phyloP scores from a whole-genome alignment of 2,329 filamentous ascomycete genomes.

The Orbilia oligospora region DNA sequence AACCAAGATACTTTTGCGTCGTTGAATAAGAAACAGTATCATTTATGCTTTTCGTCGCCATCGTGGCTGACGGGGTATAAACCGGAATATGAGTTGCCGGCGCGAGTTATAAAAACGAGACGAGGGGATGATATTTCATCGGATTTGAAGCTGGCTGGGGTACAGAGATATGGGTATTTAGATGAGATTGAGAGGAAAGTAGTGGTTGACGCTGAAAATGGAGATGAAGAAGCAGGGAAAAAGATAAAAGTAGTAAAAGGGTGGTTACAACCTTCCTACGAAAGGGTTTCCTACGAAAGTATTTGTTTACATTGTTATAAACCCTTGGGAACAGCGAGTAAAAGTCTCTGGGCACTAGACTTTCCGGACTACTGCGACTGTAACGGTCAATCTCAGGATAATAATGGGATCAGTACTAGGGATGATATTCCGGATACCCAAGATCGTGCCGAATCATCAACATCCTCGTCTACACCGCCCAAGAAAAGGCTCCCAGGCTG shows the following conservation, averaged over 20 bases:
- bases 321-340: slow-evolving; percentile 18
- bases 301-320: slow-evolving; percentile 45
- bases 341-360: slow-evolving; percentile 27
- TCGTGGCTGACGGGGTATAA: slow-evolving; percentile 44
- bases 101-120: slow-evolving; percentile 15
- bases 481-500: slow-evolving; percentile 32
- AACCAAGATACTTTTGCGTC: slow-evolving; percentile 8
- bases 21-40: slow-evolving; percentile 41
- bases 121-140: slow-evolving; percentile 25
- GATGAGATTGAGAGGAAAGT: slow-evolving; percentile 25
- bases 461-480: background rate
- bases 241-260: slow-evolving; percentile 8
- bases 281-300: slow-evolving; percentile 37
- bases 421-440: background rate
- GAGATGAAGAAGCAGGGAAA: background rate
- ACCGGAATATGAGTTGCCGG: slow-evolving; percentile 44
- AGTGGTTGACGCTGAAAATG: background rate
- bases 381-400: background rate
- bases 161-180: slow-evolving; percentile 28
- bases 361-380: slow-evolving; percentile 39
- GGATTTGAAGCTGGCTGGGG: slow-evolving; percentile 23
- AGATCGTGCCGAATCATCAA: background rate
- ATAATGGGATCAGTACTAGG: background rate
- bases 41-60: slow-evolving; percentile 31
- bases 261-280: slow-evolving; percentile 39